Base-by-base conservation (phyloP, 257 asterid species). In the Primulina eburnea region DNA sequence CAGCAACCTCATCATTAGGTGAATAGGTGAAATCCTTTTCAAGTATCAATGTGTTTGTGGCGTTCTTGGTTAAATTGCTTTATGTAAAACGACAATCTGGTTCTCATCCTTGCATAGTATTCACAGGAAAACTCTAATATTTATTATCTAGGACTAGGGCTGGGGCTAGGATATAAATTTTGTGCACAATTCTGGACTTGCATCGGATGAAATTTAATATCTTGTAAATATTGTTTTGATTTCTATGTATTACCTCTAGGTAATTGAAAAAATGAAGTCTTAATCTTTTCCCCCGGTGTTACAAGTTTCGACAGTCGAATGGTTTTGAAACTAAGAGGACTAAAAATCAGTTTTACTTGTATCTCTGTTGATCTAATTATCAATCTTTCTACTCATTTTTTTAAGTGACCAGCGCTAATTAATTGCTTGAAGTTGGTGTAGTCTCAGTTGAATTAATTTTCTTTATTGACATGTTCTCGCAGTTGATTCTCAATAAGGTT, bases 401-500 rank as follows among this genome's bases (percentile, higher is more conserved):
- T 72, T 18, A 59, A 21, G 64, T 60, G 70, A 37, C 30, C 62
- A 65, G 21, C 50, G 29, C 60, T 34, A 33, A 29, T 67, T 16
- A 55, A 17, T 35, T 43, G 18, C 57, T 32, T 73, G 60, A 66
- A 72, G 32, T 24, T 70, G 55, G 60, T 53, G 53, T 21, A 37
- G 5, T 55, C 59, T 67, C 40, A 26, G 26, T 32, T 57, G 66
- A 57, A 60, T 71, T 73, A 40, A 77, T 61, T 65, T 52, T 29
- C 40, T 43, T 67, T 62, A 28, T 72, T 70, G 32, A 60, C 55
- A 8, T 73, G 66, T 47, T 78, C 57, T 37, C 78, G 82, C 90
- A 93, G 97, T 76, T 89, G 84, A 77, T 87, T 38, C 85, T 90
- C 71, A 87, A 82, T 78, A 89, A 81, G 89, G 90, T 93, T 82